Conservation (phyloP, 805 yeast species). For the Cyberlindnera maclurae region DNA sequence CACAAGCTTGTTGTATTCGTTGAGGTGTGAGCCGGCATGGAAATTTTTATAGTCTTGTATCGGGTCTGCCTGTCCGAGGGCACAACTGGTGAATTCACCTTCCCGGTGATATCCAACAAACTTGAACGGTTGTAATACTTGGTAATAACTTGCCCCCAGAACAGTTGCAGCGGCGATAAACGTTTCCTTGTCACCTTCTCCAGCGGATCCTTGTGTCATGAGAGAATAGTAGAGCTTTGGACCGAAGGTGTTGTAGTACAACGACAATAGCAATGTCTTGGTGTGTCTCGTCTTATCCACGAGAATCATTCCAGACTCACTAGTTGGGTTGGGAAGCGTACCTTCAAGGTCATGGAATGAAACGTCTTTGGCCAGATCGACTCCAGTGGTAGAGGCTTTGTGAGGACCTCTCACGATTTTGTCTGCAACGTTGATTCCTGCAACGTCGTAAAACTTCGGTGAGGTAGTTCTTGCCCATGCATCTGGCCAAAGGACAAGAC, state of each 20-base stretch:
- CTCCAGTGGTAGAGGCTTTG: slow-evolving; percentile 13
- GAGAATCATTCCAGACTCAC: slow-evolving; percentile 59
- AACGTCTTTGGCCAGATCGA: slow-evolving; percentile 23
- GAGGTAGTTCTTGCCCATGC: slow-evolving; percentile 64
- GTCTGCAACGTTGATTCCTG: slow-evolving; percentile 30
- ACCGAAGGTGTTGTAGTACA: slow-evolving; percentile 55
- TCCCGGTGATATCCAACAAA: slow-evolving; percentile 30
- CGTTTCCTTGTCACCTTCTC: slow-evolving; percentile 71
- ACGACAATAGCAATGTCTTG: slow-evolving; percentile 43
- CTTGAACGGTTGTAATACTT: slow-evolving; percentile 29
- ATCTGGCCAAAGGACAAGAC: slow-evolving; percentile 60
- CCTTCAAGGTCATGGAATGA: slow-evolving; percentile 49
- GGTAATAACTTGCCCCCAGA: slow-evolving; percentile 38
- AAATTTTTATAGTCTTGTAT: slow-evolving; percentile 22
- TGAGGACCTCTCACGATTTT: slow-evolving; percentile 30
- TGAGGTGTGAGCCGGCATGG: slow-evolving; percentile 14
- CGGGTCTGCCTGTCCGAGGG: slow-evolving; percentile 38
- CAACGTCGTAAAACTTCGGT: slow-evolving; percentile 51
- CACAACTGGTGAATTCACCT: slow-evolving; percentile 28
- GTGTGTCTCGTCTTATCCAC: slow-evolving; percentile 48
- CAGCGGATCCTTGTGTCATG: slow-evolving; percentile 61
- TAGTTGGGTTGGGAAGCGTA: slow-evolving; percentile 53
- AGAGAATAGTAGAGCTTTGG: slow-evolving; percentile 55
- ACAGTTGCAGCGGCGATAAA: slow-evolving; percentile 57
- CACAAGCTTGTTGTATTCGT: slow-evolving; percentile 12